phyloP scores from a whole-genome alignment of 306 rosid species.

The Alnus glutinosa region DNA sequence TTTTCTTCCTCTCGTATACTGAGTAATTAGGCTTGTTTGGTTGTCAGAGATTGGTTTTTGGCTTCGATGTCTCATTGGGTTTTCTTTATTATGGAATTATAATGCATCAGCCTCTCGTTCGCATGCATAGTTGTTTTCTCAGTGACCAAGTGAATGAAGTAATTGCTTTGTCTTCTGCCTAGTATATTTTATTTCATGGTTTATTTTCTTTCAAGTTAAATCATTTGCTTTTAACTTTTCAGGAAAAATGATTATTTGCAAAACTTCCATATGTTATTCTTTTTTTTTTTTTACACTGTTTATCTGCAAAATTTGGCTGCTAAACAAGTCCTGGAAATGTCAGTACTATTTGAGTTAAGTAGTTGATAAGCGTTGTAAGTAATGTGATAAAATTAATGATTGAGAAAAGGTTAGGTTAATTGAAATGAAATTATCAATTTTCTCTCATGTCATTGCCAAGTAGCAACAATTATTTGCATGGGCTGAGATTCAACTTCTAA shows the following conservation, averaged over 20 bases:
- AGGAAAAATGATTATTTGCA: not conserved
- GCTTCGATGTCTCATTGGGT: not conserved
- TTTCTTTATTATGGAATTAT: not conserved
- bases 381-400: not conserved
- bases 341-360: not conserved
- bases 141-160: not conserved
- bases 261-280: not conserved
- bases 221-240: not conserved
- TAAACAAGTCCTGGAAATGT: not conserved
- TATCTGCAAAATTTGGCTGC: not conserved
- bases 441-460: not conserved
- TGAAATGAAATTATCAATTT: not conserved
- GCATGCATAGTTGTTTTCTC: not conserved
- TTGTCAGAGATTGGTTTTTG: not conserved
- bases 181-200: not conserved
- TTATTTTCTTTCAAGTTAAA: not conserved
- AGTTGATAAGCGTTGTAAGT: not conserved
- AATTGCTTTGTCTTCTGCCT: not conserved
- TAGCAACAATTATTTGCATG: not conserved
- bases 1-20: not conserved
- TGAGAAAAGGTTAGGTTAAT: not conserved
- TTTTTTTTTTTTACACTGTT: not conserved
- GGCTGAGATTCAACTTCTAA: not conserved
- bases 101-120: not conserved
- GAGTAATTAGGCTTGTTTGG: not conserved